Evolutionary conservation across 345 rosid species (phyloP).

Genomic region (Dimocarpus longan): DNA sequence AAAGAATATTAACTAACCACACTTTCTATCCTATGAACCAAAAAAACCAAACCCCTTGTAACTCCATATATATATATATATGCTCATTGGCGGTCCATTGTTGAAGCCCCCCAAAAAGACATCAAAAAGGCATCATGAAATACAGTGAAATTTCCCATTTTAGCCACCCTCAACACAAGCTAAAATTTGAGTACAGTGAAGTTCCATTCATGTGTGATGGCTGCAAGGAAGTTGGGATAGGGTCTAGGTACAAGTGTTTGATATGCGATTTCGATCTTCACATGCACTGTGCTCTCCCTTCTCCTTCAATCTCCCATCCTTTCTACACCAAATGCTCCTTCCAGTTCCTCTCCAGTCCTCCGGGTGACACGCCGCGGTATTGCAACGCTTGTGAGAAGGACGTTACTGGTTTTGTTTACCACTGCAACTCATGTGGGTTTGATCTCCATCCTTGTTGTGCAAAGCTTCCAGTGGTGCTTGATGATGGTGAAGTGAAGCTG

Average conservation of each 20-base stretch:
- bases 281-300: slow-evolving; percentile 70
- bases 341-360: slow-evolving; percentile 64
- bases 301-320: slow-evolving; percentile 55
- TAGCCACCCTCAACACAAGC: slow-evolving; percentile 77
- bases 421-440: slow-evolving; percentile 77
- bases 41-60: not conserved
- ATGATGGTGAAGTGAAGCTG: slow-evolving; percentile 75
- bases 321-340: slow-evolving; percentile 91
- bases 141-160: slow-evolving; percentile 71
- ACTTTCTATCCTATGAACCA: slow-evolving; percentile 4
- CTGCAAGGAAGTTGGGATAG: slow-evolving; percentile 91
- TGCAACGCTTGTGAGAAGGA: slow-evolving; percentile 91
- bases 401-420: slow-evolving; percentile 73
- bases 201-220: slow-evolving; percentile 92
- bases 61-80: slow-evolving; percentile 4
- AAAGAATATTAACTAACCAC: slow-evolving; percentile 9
- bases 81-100: not conserved
- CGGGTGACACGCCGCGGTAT: slow-evolving; percentile 56
- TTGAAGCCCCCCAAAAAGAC: not conserved
- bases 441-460: slow-evolving; percentile 99
- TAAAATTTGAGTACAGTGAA: slow-evolving; percentile 61
- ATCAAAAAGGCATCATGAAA: slow-evolving; percentile 46
- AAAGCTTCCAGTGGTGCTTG: slow-evolving; percentile 74
- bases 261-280: slow-evolving; percentile 82
- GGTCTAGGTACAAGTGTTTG: slow-evolving; percentile 72